A percentile compares a stretch with the other conserved stretches of the same genome.
Evolutionary conservation across 306 rosid genomes (phyloP).

Genomic region (Pterocarpus santalinus): DNA sequence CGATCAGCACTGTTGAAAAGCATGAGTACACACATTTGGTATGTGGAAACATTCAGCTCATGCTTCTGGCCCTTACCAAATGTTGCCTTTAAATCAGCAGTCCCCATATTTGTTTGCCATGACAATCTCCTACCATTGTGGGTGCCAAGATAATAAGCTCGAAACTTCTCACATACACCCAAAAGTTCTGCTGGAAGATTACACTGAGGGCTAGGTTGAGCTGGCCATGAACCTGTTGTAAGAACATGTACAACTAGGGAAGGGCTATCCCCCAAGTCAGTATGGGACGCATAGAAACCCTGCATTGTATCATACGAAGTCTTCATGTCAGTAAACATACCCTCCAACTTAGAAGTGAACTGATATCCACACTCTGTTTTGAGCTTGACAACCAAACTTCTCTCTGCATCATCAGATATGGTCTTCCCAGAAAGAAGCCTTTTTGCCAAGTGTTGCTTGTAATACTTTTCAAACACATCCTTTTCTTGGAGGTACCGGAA

Average conservation of each 20-base stretch:
- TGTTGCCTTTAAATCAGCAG: conserved; percentile 62
- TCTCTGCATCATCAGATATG: conserved; percentile 64
- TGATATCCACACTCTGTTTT: conserved; percentile 71
- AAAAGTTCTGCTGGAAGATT: conserved; percentile 62
- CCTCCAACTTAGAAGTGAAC: conserved; percentile 66
- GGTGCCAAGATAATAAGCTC: conserved; percentile 60
- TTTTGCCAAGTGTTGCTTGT: conserved; percentile 68
- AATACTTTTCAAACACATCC: conserved; percentile 69
- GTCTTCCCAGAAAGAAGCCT: conserved; percentile 67
- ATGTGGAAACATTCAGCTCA: conserved; percentile 68
- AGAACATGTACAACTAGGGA: conserved; percentile 61
- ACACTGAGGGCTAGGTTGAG: conserved; percentile 63
- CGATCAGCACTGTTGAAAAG: conserved; percentile 59
- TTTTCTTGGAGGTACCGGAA: conserved; percentile 70
- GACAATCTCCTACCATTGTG: conserved; percentile 67
- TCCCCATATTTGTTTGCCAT: conserved; percentile 71
- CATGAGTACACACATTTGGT: conserved; percentile 70
- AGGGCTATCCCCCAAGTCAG: conserved; percentile 58
- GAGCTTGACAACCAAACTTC: conserved; percentile 68
- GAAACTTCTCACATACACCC: conserved; percentile 60
- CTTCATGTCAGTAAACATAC: conserved; percentile 71
- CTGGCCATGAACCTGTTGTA: conserved; percentile 72
- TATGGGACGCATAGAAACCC: conserved; percentile 51
- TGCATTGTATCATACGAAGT: conserved; percentile 62
- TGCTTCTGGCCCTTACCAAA: conserved; percentile 66